These are phyloP conservation scores for Solidago caesia DNA, from an alignment of 129 eudicot species.

Conservation along the genomic window DNA sequence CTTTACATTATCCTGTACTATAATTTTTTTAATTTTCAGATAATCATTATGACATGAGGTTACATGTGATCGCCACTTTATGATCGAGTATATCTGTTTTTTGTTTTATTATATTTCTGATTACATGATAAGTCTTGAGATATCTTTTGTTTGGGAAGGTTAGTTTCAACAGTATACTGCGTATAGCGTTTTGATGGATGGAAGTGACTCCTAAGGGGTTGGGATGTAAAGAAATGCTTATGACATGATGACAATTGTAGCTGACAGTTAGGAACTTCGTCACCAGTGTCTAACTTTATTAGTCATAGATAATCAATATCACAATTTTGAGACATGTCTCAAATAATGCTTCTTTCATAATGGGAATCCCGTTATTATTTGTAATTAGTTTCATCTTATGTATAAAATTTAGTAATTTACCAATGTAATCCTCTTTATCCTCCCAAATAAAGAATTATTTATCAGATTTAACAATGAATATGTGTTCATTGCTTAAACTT, in stretches of 20 bases:
- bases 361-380: no score
- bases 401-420: no score
- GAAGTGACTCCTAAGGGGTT: not conserved
- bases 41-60: slow-evolving; percentile 1
- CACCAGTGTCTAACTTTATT: not conserved
- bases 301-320: no score
- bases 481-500: no score
- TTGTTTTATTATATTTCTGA: not conserved
- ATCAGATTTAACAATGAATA: no score
- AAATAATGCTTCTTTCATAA: no score
- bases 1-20: not conserved
- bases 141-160: not conserved
- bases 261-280: slow-evolving; percentile 1
- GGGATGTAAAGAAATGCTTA: not conserved
- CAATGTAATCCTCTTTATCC: no score
- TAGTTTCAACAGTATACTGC: not conserved
- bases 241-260: not conserved
- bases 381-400: no score
- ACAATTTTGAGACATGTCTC: no score
- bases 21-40: not conserved
- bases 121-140: not conserved
- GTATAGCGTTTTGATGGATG: not conserved
- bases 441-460: no score
- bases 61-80: not conserved
- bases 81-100: not conserved